Base-by-base conservation (phyloP, 495 filamentous ascomycete species). In the Penicillium salamii region DNA sequence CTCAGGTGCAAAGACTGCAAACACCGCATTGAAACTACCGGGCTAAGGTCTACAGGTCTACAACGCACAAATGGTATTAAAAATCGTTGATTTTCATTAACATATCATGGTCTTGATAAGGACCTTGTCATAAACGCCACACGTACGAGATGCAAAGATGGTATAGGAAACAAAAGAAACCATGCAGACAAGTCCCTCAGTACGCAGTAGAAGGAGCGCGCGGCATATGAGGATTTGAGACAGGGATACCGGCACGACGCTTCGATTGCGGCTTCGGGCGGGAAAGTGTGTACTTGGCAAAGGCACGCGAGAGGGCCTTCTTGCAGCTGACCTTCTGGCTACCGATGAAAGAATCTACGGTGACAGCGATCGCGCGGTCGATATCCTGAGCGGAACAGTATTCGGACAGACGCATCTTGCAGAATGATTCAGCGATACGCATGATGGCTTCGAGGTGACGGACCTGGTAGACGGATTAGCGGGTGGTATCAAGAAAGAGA, bases 391-490 rank as follows among this genome's bases (percentile, higher is more conserved):
- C 66, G 7, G 85, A 86, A 66, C 91, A 95, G 71, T 95, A 97
- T 56, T 99, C 95, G 0, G 85, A 89, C 24, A 99, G 75, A 21
- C 91, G 87, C 91, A 97, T 97, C 59, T 92, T 91, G 76, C 86
- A 91, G 78, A 97, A 97, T 14, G 90, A 71, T 65, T 97, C 91
- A 45, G 79, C 78, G 68, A 95, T 95, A 67, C 91, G 89, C 78
- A 97, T 92, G 65, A 97, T 96, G 55, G 91, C 91, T 83, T 97
- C 91, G 19, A 97, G 76, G 70, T 99, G 95, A 72, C 95, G 90
- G 62, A 99, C 88, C 91, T 96, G 52, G 17, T n/a, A 31, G 38
- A 42, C 41, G 29, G 51, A 26, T 45, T 37, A 39, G 45, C n/a
- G 63, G 37, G 35, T 21, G 2, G 24, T 42, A n/a, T 35, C 21